Base-by-base conservation (phyloP, 1,284 basidiomycete genomes). In the Ganoderma multipileum region DNA sequence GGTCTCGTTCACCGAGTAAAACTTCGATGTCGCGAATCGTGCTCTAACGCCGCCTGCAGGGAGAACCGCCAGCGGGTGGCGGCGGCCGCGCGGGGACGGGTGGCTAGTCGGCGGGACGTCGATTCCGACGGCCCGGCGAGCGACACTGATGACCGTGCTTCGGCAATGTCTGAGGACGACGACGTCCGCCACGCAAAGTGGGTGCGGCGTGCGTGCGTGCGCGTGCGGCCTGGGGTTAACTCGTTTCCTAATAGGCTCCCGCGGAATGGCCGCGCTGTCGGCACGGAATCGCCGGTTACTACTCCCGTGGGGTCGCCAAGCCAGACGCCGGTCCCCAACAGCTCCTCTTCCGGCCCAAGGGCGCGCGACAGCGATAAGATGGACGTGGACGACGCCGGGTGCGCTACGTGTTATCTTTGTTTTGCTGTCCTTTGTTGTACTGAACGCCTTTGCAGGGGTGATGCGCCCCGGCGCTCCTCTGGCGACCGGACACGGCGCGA, bases 51-150 rank as follows among this genome's bases (percentile, higher is more conserved):
- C n/a, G 30, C 41, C 8, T 16, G 33, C 44, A 64, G 63, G 38
- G 61, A 54, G 9, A 18, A 23, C 23, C 58, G 67, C 23, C n/a
- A 28, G 23, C 63, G 44, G 9, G 50, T 33, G 30, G 55, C 44
- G 14, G 30, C 50, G 11, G 54, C 28, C 14, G 47, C 36, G 23
- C 52, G 52, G 12, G 61, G 50, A 14, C 59, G 42, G 23, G 63
- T 61, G 58, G 63, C 58, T 52, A 54, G 58, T 62, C 63, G 52
- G 42, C 67, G 67, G 63, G 63, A 68, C 67, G 58, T 47, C 18
- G 36, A 39, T 33, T 59, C 67, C 67, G 63, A 54, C 67, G 67
- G 67, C 63, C 67, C 63, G 62, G 63, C 59, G 42, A 65, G 63
- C 23, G 63, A 68, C 52, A 50, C 41, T 44, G 67, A 68, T 58